Evolutionary conservation across 1,284 basidiomycete species (phyloP).

Genomic region (Boletellus dicymbophilus): DNA sequence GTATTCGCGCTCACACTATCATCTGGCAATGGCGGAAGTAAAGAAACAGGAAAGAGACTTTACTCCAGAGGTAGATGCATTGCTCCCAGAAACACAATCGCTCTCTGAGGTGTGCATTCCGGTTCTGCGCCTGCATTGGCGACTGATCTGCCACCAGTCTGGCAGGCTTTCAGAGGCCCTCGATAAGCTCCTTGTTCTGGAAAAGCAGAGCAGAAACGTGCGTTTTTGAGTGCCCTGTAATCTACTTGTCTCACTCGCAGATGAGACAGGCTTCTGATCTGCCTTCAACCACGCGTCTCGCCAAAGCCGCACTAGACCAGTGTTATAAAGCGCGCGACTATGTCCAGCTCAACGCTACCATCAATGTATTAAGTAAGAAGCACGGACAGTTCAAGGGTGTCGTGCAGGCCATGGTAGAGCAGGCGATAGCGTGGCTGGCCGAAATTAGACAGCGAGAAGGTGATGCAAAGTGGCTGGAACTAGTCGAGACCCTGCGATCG

Average conservation of each 20-base stretch:
- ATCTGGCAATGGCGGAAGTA: constrained; percentile 66
- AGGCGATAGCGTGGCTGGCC: constrained; percentile 78
- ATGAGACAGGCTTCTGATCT: constrained; percentile 84
- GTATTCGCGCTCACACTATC: constrained; percentile 36
- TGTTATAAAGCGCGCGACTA: constrained; percentile 76
- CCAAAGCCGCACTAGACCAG: constrained; percentile 72
- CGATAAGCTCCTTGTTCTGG: constrained; percentile 87
- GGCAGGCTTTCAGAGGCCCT: constrained; percentile 85
- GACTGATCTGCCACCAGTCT: constrained; percentile 42
- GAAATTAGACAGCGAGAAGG: constrained; percentile 72
- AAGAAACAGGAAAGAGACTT: constrained; percentile 82
- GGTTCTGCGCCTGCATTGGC: background rate
- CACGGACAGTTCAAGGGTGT: constrained; percentile 96
- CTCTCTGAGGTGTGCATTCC: constrained; percentile 51
- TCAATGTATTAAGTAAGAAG: constrained; percentile 87
- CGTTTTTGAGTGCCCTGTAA: constrained; percentile 23
- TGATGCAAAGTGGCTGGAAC: constrained; percentile 78
- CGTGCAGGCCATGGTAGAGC: constrained; percentile 90
- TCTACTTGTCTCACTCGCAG: constrained; percentile 18
- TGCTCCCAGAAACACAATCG: constrained; percentile 57
- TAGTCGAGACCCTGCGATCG: constrained; percentile 86
- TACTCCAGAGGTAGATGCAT: constrained; percentile 66
- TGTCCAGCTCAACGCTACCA: constrained; percentile 70
- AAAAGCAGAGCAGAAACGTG: constrained; percentile 98
- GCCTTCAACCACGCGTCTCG: constrained; percentile 85